A percentile compares a stretch with the other conserved stretches of the same genome.
phyloP scores from a whole-genome alignment of 2,329 filamentous ascomycete genomes.

The Knufia petricola region DNA sequence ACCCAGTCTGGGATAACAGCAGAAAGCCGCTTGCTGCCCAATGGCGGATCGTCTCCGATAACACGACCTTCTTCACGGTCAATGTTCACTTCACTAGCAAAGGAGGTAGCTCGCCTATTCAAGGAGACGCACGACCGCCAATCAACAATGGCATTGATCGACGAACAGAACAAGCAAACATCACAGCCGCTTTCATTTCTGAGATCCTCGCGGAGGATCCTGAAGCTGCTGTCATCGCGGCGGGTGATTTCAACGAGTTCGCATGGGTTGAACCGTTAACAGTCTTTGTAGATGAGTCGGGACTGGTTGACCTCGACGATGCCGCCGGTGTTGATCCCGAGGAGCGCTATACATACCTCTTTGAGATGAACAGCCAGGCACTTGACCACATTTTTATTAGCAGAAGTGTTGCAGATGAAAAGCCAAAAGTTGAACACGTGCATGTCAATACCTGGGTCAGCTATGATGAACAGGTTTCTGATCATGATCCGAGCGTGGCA shows the following conservation, averaged over 20 bases:
- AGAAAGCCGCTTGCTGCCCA: slow-evolving; percentile 59
- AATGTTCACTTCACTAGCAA: slow-evolving; percentile 62
- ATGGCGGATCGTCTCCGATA: slow-evolving; percentile 46
- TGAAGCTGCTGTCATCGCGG: slow-evolving; percentile 48
- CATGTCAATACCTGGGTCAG: slow-evolving; percentile 62
- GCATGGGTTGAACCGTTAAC: slow-evolving; percentile 51
- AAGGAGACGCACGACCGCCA: slow-evolving; percentile 57
- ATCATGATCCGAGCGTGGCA: slow-evolving; percentile 58
- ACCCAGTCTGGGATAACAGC: slow-evolving; percentile 49
- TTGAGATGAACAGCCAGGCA: slow-evolving; percentile 59
- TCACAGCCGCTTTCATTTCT: slow-evolving; percentile 51
- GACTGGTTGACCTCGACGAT: slow-evolving; percentile 54
- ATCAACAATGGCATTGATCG: slow-evolving; percentile 54
- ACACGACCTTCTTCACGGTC: slow-evolving; percentile 56
- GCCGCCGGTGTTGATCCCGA: slow-evolving; percentile 41
- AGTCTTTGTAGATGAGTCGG: slow-evolving; percentile 44
- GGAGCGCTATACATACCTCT: slow-evolving; percentile 64
- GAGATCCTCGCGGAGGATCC: slow-evolving; percentile 49
- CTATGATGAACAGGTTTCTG: slow-evolving; percentile 48
- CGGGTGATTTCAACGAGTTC: slow-evolving; percentile 68
- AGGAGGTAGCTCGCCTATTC: slow-evolving; percentile 53
- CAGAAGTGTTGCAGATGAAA: slow-evolving; percentile 36
- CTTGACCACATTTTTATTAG: slow-evolving; percentile 63
- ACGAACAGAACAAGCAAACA: slow-evolving; percentile 46
- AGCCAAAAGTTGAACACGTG: slow-evolving; percentile 48